Conservation (phyloP, 148 eudicot species). For the Hydrangea macrophylla region DNA sequence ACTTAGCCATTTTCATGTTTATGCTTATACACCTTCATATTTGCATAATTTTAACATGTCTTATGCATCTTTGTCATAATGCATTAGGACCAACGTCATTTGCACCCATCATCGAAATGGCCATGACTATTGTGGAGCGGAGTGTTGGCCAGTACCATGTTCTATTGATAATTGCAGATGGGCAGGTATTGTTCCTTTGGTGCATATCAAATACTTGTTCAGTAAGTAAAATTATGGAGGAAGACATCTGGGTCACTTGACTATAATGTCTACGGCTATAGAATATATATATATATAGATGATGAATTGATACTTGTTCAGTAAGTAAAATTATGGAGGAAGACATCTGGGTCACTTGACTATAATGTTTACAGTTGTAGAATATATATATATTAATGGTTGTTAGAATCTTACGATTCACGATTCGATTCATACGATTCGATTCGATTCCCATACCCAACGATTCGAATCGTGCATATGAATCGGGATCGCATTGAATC, state of each 20-base stretch:
- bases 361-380: no score
- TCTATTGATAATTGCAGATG: slow-evolving; percentile 87
- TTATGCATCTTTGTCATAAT: slow-evolving; percentile 6
- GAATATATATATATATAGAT: no score
- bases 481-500: no score
- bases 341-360: not conserved
- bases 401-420: no score
- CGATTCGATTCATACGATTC: no score
- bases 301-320: no score
- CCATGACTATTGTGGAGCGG: slow-evolving; percentile 85
- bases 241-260: not conserved
- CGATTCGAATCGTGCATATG: no score
- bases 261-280: no score
- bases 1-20: slow-evolving; percentile 5
- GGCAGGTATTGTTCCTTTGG: slow-evolving; percentile 56
- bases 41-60: slow-evolving; percentile 7
- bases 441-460: no score
- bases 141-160: slow-evolving; percentile 98
- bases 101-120: slow-evolving; percentile 92
- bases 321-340: slow-evolving; percentile 1
- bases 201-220: not conserved
- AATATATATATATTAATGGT: no score
- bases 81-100: slow-evolving; percentile 89
- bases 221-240: not conserved
- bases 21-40: slow-evolving; percentile 1